A percentile compares a stretch with the other conserved stretches of the same genome.
phyloP scores from a whole-genome alignment of 331 rosid genomes.

The Quercus tomentella region DNA sequence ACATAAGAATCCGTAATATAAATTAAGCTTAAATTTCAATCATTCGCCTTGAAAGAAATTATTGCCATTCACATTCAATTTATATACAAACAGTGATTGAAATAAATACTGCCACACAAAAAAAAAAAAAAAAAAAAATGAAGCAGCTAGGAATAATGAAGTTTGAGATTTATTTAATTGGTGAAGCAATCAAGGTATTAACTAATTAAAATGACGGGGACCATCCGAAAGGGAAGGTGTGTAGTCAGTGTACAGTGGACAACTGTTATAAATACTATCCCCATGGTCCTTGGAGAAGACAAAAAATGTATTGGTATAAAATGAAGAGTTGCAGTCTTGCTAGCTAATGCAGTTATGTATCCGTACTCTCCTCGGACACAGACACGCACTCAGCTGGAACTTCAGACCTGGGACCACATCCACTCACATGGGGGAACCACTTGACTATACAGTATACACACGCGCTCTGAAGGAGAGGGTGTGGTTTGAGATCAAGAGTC shows the following conservation, averaged over 20 bases:
- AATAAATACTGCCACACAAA: background rate
- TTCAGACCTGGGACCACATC: conserved; percentile 24
- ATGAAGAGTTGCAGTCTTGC: conserved; percentile 21
- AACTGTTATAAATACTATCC: background rate
- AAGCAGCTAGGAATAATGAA: background rate
- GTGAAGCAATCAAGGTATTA: too few species aligned
- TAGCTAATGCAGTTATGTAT: conserved; percentile 24
- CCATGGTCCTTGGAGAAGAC: background rate
- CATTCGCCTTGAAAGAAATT: background rate
- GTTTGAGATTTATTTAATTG: too few species aligned
- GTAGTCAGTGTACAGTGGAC: background rate
- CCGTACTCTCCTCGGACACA: conserved; percentile 32
- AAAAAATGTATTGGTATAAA: conserved; percentile 18
- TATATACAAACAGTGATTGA: background rate
- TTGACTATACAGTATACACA: background rate
- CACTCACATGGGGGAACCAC: conserved; percentile 34
- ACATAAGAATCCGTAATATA: background rate
- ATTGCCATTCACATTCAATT: background rate
- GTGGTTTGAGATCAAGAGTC: too few species aligned
- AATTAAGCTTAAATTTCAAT: background rate
- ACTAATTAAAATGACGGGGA: too few species aligned
- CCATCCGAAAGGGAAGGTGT: background rate
- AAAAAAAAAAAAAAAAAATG: background rate
- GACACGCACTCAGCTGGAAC: conserved; percentile 32
- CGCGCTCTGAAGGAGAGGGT: too few species aligned